Percentiles rank a stretch among this genome's conserved stretches.
Conservation (phyloP, 441 rosid genomes). For the Rhodomyrtus psidioides region DNA sequence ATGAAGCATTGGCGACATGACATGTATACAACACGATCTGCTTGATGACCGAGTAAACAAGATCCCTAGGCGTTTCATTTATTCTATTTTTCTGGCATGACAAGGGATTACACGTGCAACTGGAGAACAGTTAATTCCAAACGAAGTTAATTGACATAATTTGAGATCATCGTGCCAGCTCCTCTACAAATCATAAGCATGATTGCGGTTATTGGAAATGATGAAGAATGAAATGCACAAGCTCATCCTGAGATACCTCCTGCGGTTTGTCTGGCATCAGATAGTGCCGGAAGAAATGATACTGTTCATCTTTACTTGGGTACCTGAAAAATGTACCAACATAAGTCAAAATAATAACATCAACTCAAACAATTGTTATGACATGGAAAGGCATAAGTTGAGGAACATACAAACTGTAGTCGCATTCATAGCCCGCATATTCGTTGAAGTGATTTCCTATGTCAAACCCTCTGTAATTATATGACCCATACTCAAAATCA, state of each 20-base stretch:
- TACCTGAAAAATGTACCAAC: conserved; percentile 36
- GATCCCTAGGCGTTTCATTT: background rate
- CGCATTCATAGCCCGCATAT: conserved; percentile 95
- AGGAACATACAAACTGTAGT: conserved; percentile 66
- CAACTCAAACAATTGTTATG: background rate
- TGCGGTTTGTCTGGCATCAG: conserved; percentile 61
- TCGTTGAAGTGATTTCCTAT: conserved; percentile 97
- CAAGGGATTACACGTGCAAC: background rate
- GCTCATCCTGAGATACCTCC: conserved; percentile 34
- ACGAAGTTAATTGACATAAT: background rate
- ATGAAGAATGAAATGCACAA: background rate
- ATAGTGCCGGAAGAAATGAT: conserved; percentile 85
- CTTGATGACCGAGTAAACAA: background rate
- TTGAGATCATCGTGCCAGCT: background rate
- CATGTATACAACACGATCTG: background rate
- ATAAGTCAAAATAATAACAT: background rate
- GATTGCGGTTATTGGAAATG: background rate
- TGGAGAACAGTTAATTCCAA: background rate
- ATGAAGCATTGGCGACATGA: background rate
- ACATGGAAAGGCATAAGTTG: background rate
- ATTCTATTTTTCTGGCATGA: background rate
- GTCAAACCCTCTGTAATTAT: conserved; percentile 91
- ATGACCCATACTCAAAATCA: conserved; percentile 98
- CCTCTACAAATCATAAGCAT: background rate
- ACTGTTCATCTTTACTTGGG: conserved; percentile 79